Percentiles rank a stretch among this genome's conserved stretches.
phyloP scores from a whole-genome alignment of 2,329 filamentous ascomycete genomes.

The Alternaria postmessia region DNA sequence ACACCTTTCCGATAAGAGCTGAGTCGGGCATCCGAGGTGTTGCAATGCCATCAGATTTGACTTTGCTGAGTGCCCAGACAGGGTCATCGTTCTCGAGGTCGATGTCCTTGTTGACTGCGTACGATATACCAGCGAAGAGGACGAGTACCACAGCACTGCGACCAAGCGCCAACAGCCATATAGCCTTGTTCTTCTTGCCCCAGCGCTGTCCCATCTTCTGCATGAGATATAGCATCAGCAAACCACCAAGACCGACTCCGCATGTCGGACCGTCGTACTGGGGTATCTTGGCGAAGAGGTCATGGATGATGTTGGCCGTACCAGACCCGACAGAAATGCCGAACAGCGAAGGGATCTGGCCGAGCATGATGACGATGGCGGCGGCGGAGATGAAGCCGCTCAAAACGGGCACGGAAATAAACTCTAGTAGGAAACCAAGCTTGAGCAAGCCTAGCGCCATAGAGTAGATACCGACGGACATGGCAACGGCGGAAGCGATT shows the following conservation, averaged over 20 bases:
- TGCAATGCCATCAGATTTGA: slow-evolving; percentile 64
- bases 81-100: slow-evolving; percentile 48
- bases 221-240: slow-evolving; percentile 64
- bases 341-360: slow-evolving; percentile 69
- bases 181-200: slow-evolving; percentile 64
- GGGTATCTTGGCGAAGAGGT: slow-evolving; percentile 65
- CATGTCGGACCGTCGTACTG: slow-evolving; percentile 66
- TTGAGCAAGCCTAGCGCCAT: slow-evolving; percentile 68
- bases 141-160: slow-evolving; percentile 68
- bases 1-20: slow-evolving; percentile 62
- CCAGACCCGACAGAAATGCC: slow-evolving; percentile 62
- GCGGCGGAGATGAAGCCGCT: slow-evolving; percentile 72
- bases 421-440: slow-evolving; percentile 71
- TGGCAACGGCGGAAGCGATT: slow-evolving; percentile 68
- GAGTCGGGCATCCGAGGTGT: slow-evolving; percentile 59
- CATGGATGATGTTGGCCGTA: slow-evolving; percentile 66
- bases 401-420: slow-evolving; percentile 70
- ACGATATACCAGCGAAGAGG: slow-evolving; percentile 70
- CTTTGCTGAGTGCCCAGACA: slow-evolving; percentile 67
- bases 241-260: slow-evolving; percentile 66
- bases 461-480: slow-evolving; percentile 69
- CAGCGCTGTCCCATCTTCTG: slow-evolving; percentile 67
- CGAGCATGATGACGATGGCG: slow-evolving; percentile 70
- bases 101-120: slow-evolving; percentile 65
- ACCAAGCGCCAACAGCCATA: slow-evolving; percentile 68